Conservation (phyloP, 208 protist genomes). For the Leishmania braziliensis region DNA sequence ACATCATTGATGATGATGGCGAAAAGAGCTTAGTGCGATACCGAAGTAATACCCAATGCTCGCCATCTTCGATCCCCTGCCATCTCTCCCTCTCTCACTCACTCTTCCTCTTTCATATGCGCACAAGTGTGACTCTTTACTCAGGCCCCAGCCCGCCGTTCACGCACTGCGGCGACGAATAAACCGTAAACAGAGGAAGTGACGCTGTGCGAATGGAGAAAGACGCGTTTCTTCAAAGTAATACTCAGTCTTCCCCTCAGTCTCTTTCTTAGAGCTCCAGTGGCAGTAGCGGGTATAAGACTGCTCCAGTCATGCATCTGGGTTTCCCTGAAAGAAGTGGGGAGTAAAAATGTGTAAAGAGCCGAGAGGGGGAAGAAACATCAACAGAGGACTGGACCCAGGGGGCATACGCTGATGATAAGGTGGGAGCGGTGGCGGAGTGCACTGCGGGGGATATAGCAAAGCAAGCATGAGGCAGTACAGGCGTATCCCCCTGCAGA, state of each 20-base stretch:
- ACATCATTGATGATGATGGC: neutral
- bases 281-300: neutral
- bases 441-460: neutral
- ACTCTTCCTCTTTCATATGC: neutral
- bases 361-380: neutral
- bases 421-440: neutral
- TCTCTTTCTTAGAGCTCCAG: neutral
- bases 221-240: neutral
- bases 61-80: neutral
- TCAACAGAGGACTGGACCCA: neutral
- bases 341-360: neutral
- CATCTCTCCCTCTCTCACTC: neutral
- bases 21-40: neutral
- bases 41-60: neutral
- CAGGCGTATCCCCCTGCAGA: neutral
- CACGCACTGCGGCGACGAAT: neutral
- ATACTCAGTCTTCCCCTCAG: neutral
- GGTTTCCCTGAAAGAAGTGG: neutral
- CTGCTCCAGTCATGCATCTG: neutral
- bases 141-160: neutral
- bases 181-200: neutral
- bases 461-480: neutral
- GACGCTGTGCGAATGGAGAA: neutral
- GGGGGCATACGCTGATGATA: neutral
- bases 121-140: neutral